Evolutionary conservation across 2,329 filamentous ascomycete genomes (phyloP), one percentile per base, ranked within the genome.

Genomic region (Geosmithia flava): DNA sequence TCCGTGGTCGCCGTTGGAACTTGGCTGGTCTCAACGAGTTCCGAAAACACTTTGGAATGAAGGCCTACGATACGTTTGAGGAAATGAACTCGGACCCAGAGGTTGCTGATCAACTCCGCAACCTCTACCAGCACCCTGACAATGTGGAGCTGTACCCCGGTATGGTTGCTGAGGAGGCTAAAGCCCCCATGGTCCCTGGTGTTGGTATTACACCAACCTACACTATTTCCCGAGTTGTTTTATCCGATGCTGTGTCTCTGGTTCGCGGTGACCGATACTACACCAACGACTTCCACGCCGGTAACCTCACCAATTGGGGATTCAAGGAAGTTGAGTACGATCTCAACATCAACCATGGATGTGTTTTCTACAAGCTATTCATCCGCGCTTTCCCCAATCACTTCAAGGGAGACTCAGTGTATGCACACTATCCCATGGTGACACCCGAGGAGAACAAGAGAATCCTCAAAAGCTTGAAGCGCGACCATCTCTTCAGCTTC

Each of bases 341-440:
- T 55, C 66, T 81, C 20, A 78, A 75, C 50, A 66, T 91, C 53
- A 85, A 93, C 63, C 82, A 93, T 59, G 87, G 88, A 44, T 88
- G 84, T 55, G 79, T 89, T 13, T 86, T 91, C 64, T 89, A 90
- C 71, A 94, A 93, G 69, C 74, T 94, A 37, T 83, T 90, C 60
- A 70, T 87, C 37, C 77, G 83, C 5, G 85, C 86, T 0, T 88
- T 94, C 70, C 88, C 87, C 1, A 75, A 85, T 53, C 83, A 88
- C 66, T 91, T 90, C 72, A 79, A 78, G 59, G 66, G 72, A 19
- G 82, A 93, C 67, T 89, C 84, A 1, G 80, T 90, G 48, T 94
- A 91, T 53, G 87, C 85, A 0, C 85, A 90, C 59, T 89, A 83
- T 58, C 85, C 81, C n/a, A 79, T 80, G 75, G 66, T 69, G 2